A percentile compares a stretch with the other conserved stretches of the same genome.
phyloP scores from a whole-genome alignment of 2,329 filamentous ascomycete species.

The Myriosclerotinia scirpicola region DNA sequence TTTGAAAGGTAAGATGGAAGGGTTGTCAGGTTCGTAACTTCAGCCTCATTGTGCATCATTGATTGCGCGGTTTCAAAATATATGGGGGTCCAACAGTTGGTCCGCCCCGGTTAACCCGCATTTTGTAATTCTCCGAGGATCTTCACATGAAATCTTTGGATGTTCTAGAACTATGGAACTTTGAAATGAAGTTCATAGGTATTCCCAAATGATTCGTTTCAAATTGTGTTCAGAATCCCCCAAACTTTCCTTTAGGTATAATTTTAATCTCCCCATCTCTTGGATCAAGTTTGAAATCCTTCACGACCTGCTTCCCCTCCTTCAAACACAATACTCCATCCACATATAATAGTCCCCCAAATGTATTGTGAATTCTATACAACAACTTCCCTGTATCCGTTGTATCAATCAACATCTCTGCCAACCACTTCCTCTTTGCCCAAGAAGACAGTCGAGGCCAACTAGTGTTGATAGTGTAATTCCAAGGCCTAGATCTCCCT shows the following conservation, averaged over 20 bases:
- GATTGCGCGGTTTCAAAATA: not conserved
- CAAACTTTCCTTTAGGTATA: slow-evolving; percentile 22
- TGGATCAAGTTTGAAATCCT: slow-evolving; percentile 30
- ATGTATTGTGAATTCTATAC: slow-evolving; percentile 29
- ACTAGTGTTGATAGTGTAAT: slow-evolving; percentile 31
- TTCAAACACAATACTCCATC: slow-evolving; percentile 32
- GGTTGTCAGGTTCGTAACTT: not conserved
- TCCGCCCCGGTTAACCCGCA: not conserved
- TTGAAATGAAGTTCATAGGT: no score
- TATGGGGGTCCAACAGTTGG: no score
- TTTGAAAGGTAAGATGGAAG: not conserved
- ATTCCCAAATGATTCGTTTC: no score
- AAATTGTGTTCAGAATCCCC: no score
- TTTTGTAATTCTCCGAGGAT: slow-evolving; percentile 6
- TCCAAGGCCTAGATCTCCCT: slow-evolving; percentile 2
- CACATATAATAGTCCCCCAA: slow-evolving; percentile 35
- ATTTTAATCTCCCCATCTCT: slow-evolving; percentile 37
- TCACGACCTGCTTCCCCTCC: slow-evolving; percentile 25
- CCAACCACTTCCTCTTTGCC: slow-evolving; percentile 38
- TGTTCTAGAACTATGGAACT: not conserved
- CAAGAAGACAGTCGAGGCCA: slow-evolving; percentile 39
- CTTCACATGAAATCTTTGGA: slow-evolving; percentile 7
- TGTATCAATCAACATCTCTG: slow-evolving; percentile 37
- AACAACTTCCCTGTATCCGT: slow-evolving; percentile 32
- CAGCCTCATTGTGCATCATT: not conserved